Base-by-base conservation (phyloP, 371 early-diverging fungal species). In the Mucor racemosus region DNA sequence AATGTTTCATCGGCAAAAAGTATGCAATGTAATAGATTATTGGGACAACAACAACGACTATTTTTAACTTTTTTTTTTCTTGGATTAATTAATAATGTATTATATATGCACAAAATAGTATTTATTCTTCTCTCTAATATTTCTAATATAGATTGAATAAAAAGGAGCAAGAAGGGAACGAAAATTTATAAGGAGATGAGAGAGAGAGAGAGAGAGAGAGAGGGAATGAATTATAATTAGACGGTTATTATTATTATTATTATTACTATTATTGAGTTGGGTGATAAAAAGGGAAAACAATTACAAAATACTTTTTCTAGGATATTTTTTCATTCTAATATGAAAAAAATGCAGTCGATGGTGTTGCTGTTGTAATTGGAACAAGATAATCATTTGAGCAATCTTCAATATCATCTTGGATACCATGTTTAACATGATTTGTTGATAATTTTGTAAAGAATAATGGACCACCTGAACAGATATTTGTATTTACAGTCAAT, bases 361-460 rank as follows among this genome's bases (percentile, higher is more conserved):
- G 46, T 46, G 46, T 46, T 46, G 46, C 19, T 42, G 68, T 38
- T 53, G 73, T 58, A 36, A 73, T 63, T 34, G 74, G 74, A 26
- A 74, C 54, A 15, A 74, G 42, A 36, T 70, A 74, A 34, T 74
- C 74, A 55, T 67, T 50, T 8, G 46, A 46, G 9, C 46, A 19
- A 11, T 48, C 59, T 26, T 26, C 26, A 26, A 26, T 3, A 21
- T 62, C 67, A 9, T 65, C 62, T 15, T 19, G 19, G 10, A 39
- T 38, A 38, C 39, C 53, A 34, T 69, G 56, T 31, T 54, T 65
- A 42, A 60, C 48, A 60, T 73, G 76, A 19, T 75, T 68, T 38
- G 76, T 75, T 10, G 76, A 72, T 41, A 75, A 59, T 35, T 55
- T 65, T 31, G 76, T 75, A n/a, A 75, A 72, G 35, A 75, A 75